Base-by-base conservation (phyloP, 2,329 filamentous ascomycete species). In the Alternaria solani region DNA sequence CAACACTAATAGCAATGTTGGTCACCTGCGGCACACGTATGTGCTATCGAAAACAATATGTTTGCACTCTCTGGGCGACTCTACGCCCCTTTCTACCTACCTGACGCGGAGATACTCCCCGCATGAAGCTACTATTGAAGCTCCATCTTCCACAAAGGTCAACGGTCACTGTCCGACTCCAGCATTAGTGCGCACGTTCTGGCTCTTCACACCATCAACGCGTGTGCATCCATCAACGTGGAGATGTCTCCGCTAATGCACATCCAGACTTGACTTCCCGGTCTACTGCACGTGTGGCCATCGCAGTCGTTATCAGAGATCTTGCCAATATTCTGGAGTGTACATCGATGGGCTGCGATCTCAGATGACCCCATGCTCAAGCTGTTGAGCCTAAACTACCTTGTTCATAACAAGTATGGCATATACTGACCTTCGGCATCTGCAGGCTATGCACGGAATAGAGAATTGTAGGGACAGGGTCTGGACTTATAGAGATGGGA, bases 101-200 rank as follows among this genome's bases (percentile, higher is more conserved):
- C 41, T 42, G 32, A 46, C 51, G 25, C 25, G 34, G 26, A n/a
- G 28, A 34, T 8, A n/a, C 5, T 36, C 23, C 44, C 39, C 46
- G 28, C 52, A 56, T 47, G 8, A 25, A 59, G 36, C 14, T 34
- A 39, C 36, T 34, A n/a, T 25, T 20, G 42, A 26, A 23, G 28
- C 46, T 12, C 23, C 44, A 16, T 30, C 25, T 23, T 51, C 46
- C 38, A 16, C 8, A 43, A 30, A 32, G 9, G 44, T 56, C 52
- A 46, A 44, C 30, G 32, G 46, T 43, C 18, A 46, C 42, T 38
- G 46, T 41, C 26, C 36, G 34, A 39, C 28, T 39, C 18, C 47
- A 51, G 41, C n/a, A 7, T 32, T 57, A 60, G 46, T 52, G 57
- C 57, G 52, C 57, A 60, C 36, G 5, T 55, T 20, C 39, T 49